Evolutionary conservation across 768 basidiomycete genomes (phyloP), one percentile per base, ranked within the genome.

Genomic region (Tricholoma furcatifolium): DNA sequence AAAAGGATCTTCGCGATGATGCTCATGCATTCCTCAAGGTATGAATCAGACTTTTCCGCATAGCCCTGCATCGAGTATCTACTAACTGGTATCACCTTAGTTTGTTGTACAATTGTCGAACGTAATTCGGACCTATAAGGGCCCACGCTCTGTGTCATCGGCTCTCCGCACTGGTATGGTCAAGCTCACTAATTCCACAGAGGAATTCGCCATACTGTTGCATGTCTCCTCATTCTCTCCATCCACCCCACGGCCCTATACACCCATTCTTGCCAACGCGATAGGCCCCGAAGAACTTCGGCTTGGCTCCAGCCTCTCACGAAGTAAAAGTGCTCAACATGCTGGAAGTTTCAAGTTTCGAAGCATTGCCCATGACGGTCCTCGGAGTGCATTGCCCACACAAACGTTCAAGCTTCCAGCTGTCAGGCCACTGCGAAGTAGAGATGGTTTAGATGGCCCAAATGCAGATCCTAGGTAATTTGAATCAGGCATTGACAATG

Each of bases 21-120:
- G 90, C 90, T 0, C 85, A 88, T 64, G 54, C 78, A 44, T 95
- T 97, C 63, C 80, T 91, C 53, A 93, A 91, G 80, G 92, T 91
- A 62, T 61, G 27, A 67, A 59, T 20, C 4, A 14, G n/a, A 14
- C 51, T 32, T 43, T 32, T 27, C 17, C 48, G n/a, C 24, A 35
- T 10, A 21, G 20, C 15, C 39, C 44, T 38, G n/a, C n/a, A n/a
- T n/a, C n/a, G n/a, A n/a, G 2, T 43, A 21, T 47, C 30, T 20
- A 63, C 21, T 49, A 6, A 46, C 11, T 31, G n/a, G 2, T n/a
- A 18, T 43, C 6, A 50, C 40, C 31, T 7, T 43, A 92, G 91
- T 79, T 80, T 44, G 87, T 94, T 17, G 84, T 93, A 42, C 81
- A 85, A 58, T 68, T 95, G 41, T 88, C 90, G 11, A 88, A 81